Percentiles rank a stretch among this genome's conserved stretches.
Conservation (phyloP, 192 early-diverging fungal species). For the Backusella luteola region DNA sequence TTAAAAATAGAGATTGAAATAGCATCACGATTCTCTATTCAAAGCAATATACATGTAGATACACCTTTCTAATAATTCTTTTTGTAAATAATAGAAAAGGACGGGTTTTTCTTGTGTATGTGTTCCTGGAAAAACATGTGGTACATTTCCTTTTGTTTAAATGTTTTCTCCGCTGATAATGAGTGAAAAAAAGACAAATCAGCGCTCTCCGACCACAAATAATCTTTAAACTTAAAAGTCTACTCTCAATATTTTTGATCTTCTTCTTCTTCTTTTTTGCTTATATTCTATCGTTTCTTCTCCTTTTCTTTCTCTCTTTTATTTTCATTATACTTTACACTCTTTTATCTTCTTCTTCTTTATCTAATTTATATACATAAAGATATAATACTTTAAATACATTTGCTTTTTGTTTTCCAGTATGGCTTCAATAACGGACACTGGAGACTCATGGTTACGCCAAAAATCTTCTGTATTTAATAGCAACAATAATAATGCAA, state of each 20-base stretch:
- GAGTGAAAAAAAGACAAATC: not conserved
- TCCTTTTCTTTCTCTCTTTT: not conserved
- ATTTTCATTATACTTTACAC: not conserved
- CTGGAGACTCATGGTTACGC: constrained; percentile 8
- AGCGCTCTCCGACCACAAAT: not conserved
- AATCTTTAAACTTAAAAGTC: constrained; percentile 7
- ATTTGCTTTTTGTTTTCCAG: not conserved
- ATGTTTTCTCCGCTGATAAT: constrained; percentile 9
- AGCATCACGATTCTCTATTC: not conserved
- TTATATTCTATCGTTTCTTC: not conserved
- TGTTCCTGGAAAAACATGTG: constrained; percentile 20
- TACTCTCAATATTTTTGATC: not conserved
- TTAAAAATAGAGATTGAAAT: not conserved
- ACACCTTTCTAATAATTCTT: not conserved
- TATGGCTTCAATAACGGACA: constrained; percentile 8
- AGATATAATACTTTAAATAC: not conserved
- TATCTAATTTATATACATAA: not conserved
- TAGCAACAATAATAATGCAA: not conserved
- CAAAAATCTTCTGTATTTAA: constrained; percentile 2
- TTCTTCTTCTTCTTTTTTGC: not conserved
- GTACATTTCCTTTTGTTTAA: constrained; percentile 12
- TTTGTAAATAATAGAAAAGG: not conserved
- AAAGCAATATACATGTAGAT: not conserved
- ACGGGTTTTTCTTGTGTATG: constrained; percentile 8
- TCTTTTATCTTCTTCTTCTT: not conserved